Base-by-base conservation (phyloP, 225 moss, liverwort and hornwort genomes). In the Lunularia cruciata region DNA sequence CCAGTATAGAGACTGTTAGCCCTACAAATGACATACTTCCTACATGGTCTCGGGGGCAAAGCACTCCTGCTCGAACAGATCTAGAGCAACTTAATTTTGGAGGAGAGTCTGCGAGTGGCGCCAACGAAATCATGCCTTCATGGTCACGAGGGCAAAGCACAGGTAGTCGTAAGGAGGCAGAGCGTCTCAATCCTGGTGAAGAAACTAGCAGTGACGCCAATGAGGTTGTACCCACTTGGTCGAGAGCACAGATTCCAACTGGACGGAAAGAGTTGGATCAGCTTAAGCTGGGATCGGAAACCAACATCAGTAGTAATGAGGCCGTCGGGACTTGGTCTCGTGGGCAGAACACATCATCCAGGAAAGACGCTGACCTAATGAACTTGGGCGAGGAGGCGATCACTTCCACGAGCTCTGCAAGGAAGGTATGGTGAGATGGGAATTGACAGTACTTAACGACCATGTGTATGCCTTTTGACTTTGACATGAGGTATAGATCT, bases 161-260 rank as follows among this genome's bases (percentile, higher is more conserved):
- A 3, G 7, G 67, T 26, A 62, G 34, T 39, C 33, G 56, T 28
- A 76, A 38, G 48, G 65, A 69, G 4, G 19, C 57, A 11, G 69
- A 73, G 28, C 73, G 68, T 34, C 58, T 63, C 26, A 81, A 73
- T 45, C 35, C 70, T 22, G 65, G 59, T 8, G 70, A 33, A 51
- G 81, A 81, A 45, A 38, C 81, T 36, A 84, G 73, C 71, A 84
- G 85, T 8, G 75, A 63, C 10, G 60, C 76, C 62, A 86, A 82
- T 10, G 81, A 86, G 40, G 73, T 55, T 30, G 77, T 84, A 61
- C 78, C 83, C 47, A 79, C 83, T 19, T 94, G 86, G 91, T 77
- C 87, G 31, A 91, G 87, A 31, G 82, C 75, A 54, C 92, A 84
- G 77, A 64, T 77, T 53, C 73, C 81, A 42, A 74, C 68, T 30